Conservation (phyloP, 768 basidiomycete species). For the Dacryopinax primogenitus region DNA sequence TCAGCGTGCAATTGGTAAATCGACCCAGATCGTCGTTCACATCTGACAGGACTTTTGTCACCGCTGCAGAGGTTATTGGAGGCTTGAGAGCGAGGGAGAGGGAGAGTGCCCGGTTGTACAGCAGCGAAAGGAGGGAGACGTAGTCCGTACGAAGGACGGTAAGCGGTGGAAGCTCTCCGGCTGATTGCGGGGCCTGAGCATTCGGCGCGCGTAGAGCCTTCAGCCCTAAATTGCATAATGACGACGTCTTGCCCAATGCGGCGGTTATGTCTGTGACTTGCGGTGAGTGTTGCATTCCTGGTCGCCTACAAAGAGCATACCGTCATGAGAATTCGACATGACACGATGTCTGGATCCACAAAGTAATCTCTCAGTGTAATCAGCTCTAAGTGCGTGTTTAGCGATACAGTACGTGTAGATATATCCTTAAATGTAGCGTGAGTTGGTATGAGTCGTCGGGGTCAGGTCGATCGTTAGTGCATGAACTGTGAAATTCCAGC, state of each 20-base stretch:
- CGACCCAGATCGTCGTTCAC: slow-evolving; percentile 38
- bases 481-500: neutral
- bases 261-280: neutral
- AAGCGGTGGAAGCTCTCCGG: slow-evolving; percentile 21
- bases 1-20: slow-evolving; percentile 38
- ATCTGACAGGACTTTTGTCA: slow-evolving; percentile 42
- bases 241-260: neutral
- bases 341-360: too few relatives aligned
- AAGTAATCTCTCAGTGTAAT: neutral
- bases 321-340: neutral
- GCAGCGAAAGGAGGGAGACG: slow-evolving; percentile 42
- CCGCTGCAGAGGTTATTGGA: slow-evolving; percentile 39
- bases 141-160: slow-evolving; percentile 42
- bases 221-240: neutral
- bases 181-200: neutral
- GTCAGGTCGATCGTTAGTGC: neutral
- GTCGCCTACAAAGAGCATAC: neutral
- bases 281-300: too few relatives aligned
- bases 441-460: neutral
- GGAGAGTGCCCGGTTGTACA: slow-evolving; percentile 48
- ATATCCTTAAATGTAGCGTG: neutral
- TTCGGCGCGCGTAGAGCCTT: neutral
- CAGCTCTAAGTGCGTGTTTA: neutral
- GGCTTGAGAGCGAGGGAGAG: slow-evolving; percentile 52
- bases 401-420: neutral